Evolutionary conservation across 148 eudicot species (phyloP).

Genomic region (Rhododendron mucronatum): DNA sequence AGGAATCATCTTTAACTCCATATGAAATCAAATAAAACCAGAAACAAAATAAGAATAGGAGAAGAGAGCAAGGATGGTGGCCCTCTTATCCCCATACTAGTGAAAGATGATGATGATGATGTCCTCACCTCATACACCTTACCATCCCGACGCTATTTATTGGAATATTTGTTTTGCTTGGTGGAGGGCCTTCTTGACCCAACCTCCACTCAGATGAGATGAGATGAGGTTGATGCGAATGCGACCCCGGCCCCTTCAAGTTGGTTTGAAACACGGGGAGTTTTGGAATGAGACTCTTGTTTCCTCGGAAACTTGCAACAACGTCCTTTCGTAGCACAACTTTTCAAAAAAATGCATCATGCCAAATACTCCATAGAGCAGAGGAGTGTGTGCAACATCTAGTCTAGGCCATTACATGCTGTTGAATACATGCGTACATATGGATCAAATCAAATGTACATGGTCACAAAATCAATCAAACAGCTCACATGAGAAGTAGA

Average conservation of each 20-base stretch:
- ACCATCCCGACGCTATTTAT: neutral
- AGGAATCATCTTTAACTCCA: neutral
- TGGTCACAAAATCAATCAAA: neutral
- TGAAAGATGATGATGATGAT: neutral
- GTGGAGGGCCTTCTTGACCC: neutral
- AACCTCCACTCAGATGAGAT: neutral
- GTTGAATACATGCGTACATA: neutral
- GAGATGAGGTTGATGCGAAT: neutral
- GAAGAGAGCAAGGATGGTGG: neutral
- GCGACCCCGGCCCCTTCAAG: neutral
- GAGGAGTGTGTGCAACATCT: neutral
- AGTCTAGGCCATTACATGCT: neutral
- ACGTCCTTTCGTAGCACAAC: neutral
- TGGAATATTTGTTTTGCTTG: neutral
- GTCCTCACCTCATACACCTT: slow-evolving; percentile 5
- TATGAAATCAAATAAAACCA: neutral
- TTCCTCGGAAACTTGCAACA: neutral
- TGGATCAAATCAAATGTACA: neutral
- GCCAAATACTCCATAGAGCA: neutral
- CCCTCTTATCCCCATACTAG: neutral
- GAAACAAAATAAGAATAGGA: neutral
- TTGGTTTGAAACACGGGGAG: neutral
- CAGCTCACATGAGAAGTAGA: neutral
- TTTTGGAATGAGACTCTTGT: neutral
- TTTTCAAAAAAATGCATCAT: neutral